phyloP scores from a whole-genome alignment of 306 rosid species.

The Medicago truncatula region DNA sequence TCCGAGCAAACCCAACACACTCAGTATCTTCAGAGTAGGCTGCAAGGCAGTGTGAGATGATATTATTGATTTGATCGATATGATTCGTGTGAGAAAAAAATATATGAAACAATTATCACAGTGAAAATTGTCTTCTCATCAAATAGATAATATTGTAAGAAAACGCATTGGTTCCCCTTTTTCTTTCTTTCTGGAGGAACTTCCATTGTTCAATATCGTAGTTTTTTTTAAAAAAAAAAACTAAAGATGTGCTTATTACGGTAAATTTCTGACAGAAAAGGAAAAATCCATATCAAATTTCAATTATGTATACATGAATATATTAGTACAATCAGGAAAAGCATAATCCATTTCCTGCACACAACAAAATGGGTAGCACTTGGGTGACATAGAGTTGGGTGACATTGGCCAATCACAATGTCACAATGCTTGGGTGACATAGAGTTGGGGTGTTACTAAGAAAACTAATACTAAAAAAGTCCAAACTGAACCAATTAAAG shows the following conservation, averaged over 20 bases:
- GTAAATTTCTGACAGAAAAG: constrained; percentile 1
- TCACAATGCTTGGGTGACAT: constrained; percentile 51
- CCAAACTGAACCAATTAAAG: no score
- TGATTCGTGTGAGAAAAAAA: background rate
- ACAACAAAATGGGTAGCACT: no score
- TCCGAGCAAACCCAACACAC: constrained; percentile 91
- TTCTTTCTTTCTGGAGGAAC: background rate
- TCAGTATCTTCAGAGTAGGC: constrained; percentile 68
- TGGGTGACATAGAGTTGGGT: background rate
- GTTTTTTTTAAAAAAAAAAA: background rate
- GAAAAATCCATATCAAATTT: constrained; percentile 9
- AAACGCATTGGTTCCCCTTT: background rate
- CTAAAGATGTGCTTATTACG: background rate
- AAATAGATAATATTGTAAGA: constrained; percentile 1
- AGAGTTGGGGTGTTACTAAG: no score
- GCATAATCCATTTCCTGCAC: background rate
- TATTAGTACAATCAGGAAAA: constrained; percentile 13
- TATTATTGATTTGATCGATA: constrained; percentile 6
- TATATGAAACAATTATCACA: constrained; percentile 13
- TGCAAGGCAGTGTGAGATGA: constrained; percentile 42
- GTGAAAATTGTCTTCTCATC: constrained; percentile 18
- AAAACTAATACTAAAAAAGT: no score
- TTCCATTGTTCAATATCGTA: constrained; percentile 7
- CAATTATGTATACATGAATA: background rate
- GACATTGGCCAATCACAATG: no score